A percentile compares a stretch with the other conserved stretches of the same genome.
These are phyloP conservation scores for Acanthochlamys bracteata DNA, from an alignment of 106 monocot species.

Conservation along the genomic window DNA sequence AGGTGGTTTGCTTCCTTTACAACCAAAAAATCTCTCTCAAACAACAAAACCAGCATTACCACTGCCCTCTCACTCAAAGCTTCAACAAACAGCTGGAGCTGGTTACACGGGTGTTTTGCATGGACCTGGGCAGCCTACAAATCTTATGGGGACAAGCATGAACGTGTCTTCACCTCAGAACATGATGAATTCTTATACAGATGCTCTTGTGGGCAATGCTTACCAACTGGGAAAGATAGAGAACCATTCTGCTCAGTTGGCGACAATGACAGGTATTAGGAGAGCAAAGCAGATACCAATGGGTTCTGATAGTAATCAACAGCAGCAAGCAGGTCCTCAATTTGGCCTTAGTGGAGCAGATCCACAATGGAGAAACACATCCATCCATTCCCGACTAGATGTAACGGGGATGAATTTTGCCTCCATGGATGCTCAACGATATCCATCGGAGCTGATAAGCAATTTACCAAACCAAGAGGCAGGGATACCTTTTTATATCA, in stretches of 20 bases:
- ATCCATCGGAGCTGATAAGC: slow-evolving; percentile 25
- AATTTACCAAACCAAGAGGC: slow-evolving; percentile 41
- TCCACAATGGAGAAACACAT: slow-evolving; percentile 59
- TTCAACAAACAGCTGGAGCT: slow-evolving; percentile 28
- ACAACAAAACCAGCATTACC: slow-evolving; percentile 37
- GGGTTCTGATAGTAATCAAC: slow-evolving; percentile 43
- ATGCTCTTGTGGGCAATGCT: slow-evolving; percentile 14
- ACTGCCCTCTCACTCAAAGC: slow-evolving; percentile 24
- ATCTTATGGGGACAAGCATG: slow-evolving; percentile 16
- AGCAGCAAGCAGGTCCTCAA: slow-evolving; percentile 31
- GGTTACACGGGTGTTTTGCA: slow-evolving; percentile 24
- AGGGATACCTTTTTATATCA: slow-evolving; percentile 40
- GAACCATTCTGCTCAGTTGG: slow-evolving; percentile 34
- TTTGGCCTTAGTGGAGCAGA: slow-evolving; percentile 35
- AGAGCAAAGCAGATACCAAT: slow-evolving; percentile 36
- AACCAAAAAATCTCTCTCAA: slow-evolving; percentile 28
- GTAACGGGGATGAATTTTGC: slow-evolving; percentile 40
- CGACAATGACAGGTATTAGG: slow-evolving; percentile 23
- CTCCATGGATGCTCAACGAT: slow-evolving; percentile 37
- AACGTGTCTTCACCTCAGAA: slow-evolving; percentile 38
- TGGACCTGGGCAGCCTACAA: slow-evolving; percentile 29
- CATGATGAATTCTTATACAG: slow-evolving; percentile 29
- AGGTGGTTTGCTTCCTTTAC: slow-evolving; percentile 13
- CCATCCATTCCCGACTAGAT: slow-evolving; percentile 42
- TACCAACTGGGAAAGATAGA: slow-evolving; percentile 45